Conservation (phyloP, 2,329 filamentous ascomycete species). For the Mariannaea sp. region DNA sequence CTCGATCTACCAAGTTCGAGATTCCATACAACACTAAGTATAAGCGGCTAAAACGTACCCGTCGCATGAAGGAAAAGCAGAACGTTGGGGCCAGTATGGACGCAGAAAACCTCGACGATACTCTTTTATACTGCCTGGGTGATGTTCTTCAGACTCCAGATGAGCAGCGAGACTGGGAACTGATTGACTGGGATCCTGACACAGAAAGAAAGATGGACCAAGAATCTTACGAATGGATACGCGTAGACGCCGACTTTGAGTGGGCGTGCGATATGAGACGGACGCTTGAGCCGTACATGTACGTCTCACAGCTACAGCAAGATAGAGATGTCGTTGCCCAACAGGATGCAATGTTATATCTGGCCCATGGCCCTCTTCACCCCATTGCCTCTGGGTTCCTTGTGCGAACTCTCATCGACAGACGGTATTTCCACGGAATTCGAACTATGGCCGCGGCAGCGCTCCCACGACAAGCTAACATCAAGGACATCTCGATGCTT, state of each 20-base stretch:
- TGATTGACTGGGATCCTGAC: conserved; percentile 87
- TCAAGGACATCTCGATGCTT: conserved; percentile 70
- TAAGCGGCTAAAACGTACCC: conserved; percentile 90
- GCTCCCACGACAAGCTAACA: conserved; percentile 74
- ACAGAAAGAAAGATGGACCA: conserved; percentile 91
- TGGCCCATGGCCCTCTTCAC: conserved; percentile 69
- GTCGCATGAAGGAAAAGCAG: conserved; percentile 77
- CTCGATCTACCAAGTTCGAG: conserved; percentile 77
- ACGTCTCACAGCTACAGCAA: conserved; percentile 94
- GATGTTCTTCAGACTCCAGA: conserved; percentile 85
- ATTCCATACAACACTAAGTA: conserved; percentile 99
- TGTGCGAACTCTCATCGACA: conserved; percentile 86
- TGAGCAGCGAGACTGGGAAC: conserved; percentile 80
- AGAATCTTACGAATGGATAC: conserved; percentile 98
- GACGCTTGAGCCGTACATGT: conserved; percentile 95
- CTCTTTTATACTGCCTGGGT: conserved; percentile 87
- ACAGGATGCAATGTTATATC: conserved; percentile 75
- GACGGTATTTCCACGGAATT: conserved; percentile 91
- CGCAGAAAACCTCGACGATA: conserved; percentile 70
- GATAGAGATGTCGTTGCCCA: conserved; percentile 95
- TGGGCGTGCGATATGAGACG: conserved; percentile 88
- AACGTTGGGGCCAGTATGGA: conserved; percentile 63
- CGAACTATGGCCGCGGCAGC: conserved; percentile 82
- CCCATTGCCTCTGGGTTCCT: conserved; percentile 88
- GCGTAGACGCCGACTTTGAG: conserved; percentile 96